phyloP scores from a whole-genome alignment of 805 yeast species.

The Teunomyces atbi region DNA sequence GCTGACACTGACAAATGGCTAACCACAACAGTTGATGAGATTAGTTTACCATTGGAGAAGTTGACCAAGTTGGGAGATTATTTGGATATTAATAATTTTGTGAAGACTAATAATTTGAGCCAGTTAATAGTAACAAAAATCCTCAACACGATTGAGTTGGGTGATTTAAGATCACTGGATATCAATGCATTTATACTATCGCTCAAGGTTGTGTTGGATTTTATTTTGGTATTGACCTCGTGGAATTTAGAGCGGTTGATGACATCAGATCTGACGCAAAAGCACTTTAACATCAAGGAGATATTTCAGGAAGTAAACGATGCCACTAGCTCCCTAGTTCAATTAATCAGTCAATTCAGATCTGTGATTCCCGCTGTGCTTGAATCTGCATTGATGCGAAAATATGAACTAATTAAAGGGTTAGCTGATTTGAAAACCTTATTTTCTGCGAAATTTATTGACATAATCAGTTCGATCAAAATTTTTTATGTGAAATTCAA shows the following conservation, averaged over 20 bases:
- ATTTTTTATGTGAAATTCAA: constrained; percentile 32
- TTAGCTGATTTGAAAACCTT: constrained; percentile 24
- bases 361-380: constrained; percentile 16
- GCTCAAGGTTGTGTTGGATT: constrained; percentile 22
- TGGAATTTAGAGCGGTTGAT: constrained; percentile 38
- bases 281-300: constrained; percentile 20
- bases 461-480: constrained; percentile 32
- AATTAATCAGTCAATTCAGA: constrained; percentile 18
- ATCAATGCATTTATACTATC: constrained; percentile 15
- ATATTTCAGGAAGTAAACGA: constrained; percentile 20
- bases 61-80: constrained; percentile 24
- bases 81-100: constrained; percentile 20
- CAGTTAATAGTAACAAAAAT: constrained; percentile 10
- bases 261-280: constrained; percentile 17
- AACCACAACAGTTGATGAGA: constrained; percentile 13
- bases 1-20: constrained; percentile 14
- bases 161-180: constrained; percentile 14
- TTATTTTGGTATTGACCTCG: constrained; percentile 24
- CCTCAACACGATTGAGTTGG: constrained; percentile 8
- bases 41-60: constrained; percentile 20
- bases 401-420: constrained; percentile 14
- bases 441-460: constrained; percentile 27
- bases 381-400: background rate
- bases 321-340: constrained; percentile 13
- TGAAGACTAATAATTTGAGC: constrained; percentile 1